Evolutionary conservation across 371 early-diverging fungal genomes (phyloP).

Genomic region (Mucor indicus): DNA sequence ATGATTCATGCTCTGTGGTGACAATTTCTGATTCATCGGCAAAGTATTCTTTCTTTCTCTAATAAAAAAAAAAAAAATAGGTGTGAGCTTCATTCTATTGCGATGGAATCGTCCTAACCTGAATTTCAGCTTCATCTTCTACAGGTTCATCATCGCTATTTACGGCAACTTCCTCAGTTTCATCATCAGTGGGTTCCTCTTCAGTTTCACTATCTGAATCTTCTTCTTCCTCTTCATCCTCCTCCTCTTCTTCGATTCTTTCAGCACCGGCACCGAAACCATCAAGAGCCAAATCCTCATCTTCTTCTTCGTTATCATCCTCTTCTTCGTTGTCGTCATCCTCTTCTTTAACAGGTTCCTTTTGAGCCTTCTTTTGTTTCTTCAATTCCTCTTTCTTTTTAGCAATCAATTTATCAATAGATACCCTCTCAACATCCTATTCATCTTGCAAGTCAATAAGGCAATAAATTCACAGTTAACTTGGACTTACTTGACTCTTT

Average conservation of each 20-base stretch:
- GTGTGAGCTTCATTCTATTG: too few species aligned
- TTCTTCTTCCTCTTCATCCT: constrained; percentile 37
- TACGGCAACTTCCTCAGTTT: constrained; percentile 24
- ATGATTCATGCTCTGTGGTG: constrained; percentile 60
- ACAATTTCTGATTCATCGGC: constrained; percentile 60
- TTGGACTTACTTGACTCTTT: constrained; percentile 41
- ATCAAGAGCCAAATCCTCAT: constrained; percentile 50
- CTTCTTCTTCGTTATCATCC: constrained; percentile 36
- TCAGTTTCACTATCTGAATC: constrained; percentile 23
- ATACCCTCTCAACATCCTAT: constrained; percentile 26
- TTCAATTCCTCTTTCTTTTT: constrained; percentile 49
- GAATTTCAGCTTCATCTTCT: constrained; percentile 40
- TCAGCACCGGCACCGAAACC: constrained; percentile 59
- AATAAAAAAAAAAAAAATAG: neutral
- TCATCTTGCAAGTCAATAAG: too few species aligned
- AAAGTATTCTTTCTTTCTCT: constrained; percentile 76
- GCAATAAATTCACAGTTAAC: too few species aligned
- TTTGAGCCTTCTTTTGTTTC: constrained; percentile 37
- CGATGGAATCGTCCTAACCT: too few species aligned
- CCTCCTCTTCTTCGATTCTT: constrained; percentile 40
- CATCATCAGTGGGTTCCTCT: constrained; percentile 28
- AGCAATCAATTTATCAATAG: constrained; percentile 74
- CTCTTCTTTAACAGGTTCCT: constrained; percentile 21
- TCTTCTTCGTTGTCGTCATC: constrained; percentile 37
- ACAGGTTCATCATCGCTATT: constrained; percentile 31